Evolutionary conservation across 2,329 filamentous ascomycete genomes (phyloP).

Genomic region (Paecilomyces sp.): DNA sequence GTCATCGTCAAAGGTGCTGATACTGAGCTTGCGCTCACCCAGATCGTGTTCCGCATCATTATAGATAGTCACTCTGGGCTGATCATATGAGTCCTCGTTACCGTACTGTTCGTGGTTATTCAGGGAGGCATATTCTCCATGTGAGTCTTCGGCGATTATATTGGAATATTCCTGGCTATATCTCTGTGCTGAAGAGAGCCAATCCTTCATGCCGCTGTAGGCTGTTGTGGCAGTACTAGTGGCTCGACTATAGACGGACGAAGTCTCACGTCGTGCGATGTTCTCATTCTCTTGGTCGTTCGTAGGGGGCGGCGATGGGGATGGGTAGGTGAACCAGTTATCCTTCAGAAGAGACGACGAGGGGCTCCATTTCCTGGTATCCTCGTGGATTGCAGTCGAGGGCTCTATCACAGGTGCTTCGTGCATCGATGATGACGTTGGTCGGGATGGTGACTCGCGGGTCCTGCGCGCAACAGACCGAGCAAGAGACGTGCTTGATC

Average conservation of each 20-base stretch:
- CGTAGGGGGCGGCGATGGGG: slow-evolving; percentile 23
- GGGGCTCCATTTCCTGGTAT: slow-evolving; percentile 27
- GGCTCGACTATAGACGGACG: slow-evolving; percentile 24
- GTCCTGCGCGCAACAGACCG: slow-evolving; percentile 18
- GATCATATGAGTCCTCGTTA: slow-evolving; percentile 21
- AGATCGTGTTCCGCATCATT: slow-evolving; percentile 24
- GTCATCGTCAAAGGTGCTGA: slow-evolving; percentile 26
- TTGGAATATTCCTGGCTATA: slow-evolving; percentile 20
- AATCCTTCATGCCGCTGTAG: slow-evolving; percentile 23
- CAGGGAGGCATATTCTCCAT: slow-evolving; percentile 31
- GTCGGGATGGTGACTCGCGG: slow-evolving; percentile 21
- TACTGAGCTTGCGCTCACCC: slow-evolving; percentile 21
- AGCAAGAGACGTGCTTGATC: slow-evolving; percentile 21
- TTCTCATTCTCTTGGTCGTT: slow-evolving; percentile 14
- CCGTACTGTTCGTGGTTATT: slow-evolving; percentile 26
- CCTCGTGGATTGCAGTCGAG: slow-evolving; percentile 19
- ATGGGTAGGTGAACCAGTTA: slow-evolving; percentile 36
- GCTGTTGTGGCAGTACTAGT: slow-evolving; percentile 18
- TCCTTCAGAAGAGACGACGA: slow-evolving; percentile 23
- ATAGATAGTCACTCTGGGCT: slow-evolving; percentile 13
- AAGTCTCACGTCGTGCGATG: slow-evolving; percentile 21
- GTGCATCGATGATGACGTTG: slow-evolving; percentile 22
- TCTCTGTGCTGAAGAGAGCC: slow-evolving; percentile 24
- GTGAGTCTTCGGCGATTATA: slow-evolving; percentile 25
- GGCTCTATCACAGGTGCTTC: slow-evolving; percentile 21